These are phyloP conservation scores for Ophiostoma triangulosporum DNA, from an alignment of 2,329 filamentous ascomycete species.

Conservation along the genomic window DNA sequence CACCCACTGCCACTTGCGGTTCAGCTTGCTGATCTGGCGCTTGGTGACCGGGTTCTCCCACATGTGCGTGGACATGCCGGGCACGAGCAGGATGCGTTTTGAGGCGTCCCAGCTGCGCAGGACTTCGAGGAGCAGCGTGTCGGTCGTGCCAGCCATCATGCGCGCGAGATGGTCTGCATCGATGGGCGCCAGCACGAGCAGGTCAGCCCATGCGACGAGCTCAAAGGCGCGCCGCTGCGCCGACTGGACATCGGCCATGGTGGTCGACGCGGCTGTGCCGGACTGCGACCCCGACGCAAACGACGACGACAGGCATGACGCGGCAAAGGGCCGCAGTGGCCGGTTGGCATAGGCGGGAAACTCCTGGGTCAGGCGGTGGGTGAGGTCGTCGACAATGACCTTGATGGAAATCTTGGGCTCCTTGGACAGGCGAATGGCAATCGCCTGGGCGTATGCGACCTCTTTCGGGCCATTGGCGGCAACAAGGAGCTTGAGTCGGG, in stretches of 20 bases:
- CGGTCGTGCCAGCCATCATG: conserved; percentile 75
- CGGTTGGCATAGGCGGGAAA: conserved; percentile 46
- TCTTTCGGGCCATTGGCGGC: conserved; percentile 52
- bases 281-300: neutral
- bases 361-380: conserved; percentile 48
- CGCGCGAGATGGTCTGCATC: conserved; percentile 74
- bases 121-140: conserved; percentile 67
- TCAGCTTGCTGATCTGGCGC: conserved; percentile 73
- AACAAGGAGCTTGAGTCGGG: conserved; percentile 46
- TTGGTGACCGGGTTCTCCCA: conserved; percentile 86
- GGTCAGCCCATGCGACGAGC: conserved; percentile 74
- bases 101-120: conserved; percentile 75
- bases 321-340: conserved; percentile 20
- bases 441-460: conserved; percentile 50
- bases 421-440: conserved; percentile 55
- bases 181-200: conserved; percentile 72
- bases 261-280: conserved; percentile 7
- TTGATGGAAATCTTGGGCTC: conserved; percentile 46
- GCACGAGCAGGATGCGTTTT: conserved; percentile 73
- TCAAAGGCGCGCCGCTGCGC: conserved; percentile 44
- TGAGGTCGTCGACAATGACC: conserved; percentile 52
- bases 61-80: conserved; percentile 78
- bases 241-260: conserved; percentile 32
- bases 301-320: neutral
- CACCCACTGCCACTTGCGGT: conserved; percentile 77